phyloP scores from a whole-genome alignment of 441 rosid genomes.

The Eruca vesicaria region DNA sequence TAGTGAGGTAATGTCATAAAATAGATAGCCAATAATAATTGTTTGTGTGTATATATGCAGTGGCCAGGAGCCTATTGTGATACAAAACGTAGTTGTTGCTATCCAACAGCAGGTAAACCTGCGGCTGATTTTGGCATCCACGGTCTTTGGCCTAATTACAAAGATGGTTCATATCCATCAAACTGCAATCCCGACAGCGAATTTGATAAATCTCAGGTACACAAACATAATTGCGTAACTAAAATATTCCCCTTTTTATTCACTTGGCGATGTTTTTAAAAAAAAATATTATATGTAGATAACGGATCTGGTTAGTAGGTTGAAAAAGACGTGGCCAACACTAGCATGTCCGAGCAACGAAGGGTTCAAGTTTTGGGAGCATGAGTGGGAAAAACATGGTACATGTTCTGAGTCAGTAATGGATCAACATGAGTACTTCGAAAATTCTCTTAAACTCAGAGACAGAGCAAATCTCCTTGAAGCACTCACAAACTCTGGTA shows the following conservation, averaged over 20 bases:
- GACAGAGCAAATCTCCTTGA: conserved; percentile 54
- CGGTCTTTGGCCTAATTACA: conserved; percentile 88
- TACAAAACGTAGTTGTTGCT: conserved; percentile 60
- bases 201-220: conserved; percentile 60
- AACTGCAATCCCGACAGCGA: conserved; percentile 56
- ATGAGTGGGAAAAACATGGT: conserved; percentile 86
- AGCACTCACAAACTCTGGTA: conserved; percentile 45
- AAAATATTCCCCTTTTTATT: not conserved
- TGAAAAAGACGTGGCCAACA: conserved; percentile 69
- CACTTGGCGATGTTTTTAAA: too few relatives aligned
- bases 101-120: conserved; percentile 82
- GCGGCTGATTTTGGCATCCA: conserved; percentile 81
- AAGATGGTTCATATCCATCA: conserved; percentile 59
- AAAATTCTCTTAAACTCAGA: conserved; percentile 52
- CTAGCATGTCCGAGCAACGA: conserved; percentile 73
- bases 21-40: not conserved
- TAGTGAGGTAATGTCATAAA: not conserved
- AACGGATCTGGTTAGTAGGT: conserved; percentile 41
- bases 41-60: conserved; percentile 32
- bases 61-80: conserved; percentile 93
- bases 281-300: too few relatives aligned
- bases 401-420: conserved; percentile 75
- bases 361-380: conserved; percentile 72
- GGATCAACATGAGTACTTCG: conserved; percentile 69
- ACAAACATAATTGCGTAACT: not conserved